phyloP scores from a whole-genome alignment of 805 yeast genomes.

The Trichomonascus vanleenenianus region DNA sequence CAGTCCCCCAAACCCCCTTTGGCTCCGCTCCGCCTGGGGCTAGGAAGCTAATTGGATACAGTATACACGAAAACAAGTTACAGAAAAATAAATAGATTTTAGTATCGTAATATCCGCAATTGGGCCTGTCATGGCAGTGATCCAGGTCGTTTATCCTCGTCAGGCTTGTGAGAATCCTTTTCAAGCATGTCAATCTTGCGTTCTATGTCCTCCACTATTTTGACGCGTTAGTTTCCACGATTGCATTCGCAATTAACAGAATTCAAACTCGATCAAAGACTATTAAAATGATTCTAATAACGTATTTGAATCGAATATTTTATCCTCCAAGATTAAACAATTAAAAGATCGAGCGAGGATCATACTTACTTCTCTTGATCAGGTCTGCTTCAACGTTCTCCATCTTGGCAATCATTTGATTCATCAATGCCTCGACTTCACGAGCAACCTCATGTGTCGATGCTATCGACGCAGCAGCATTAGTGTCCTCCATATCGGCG shows the following conservation, averaged over 20 bases:
- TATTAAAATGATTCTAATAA: too few species aligned
- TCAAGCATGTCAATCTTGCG: conserved; percentile 3
- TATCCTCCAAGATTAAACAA: too few species aligned
- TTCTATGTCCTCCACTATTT: conserved; percentile 23
- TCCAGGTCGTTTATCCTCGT: not conserved
- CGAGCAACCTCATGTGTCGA: conserved; percentile 10
- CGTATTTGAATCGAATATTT: too few species aligned
- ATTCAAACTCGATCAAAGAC: too few species aligned
- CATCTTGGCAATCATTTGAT: conserved; percentile 2
- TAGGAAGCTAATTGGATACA: not conserved
- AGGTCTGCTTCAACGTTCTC: conserved; percentile 6
- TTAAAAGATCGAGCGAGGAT: not conserved
- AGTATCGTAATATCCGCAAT: not conserved
- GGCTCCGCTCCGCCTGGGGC: too few species aligned
- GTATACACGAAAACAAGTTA: not conserved
- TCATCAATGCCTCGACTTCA: conserved; percentile 9
- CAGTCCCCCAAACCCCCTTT: too few species aligned
- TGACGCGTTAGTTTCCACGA: not conserved
- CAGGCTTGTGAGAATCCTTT: conserved; percentile 6
- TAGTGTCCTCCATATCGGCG: too few species aligned
- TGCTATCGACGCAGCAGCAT: not conserved
- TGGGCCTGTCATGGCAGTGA: not conserved
- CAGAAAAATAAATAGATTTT: not conserved
- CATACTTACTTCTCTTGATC: conserved; percentile 4
- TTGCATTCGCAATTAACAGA: not conserved